phyloP scores from a whole-genome alignment of 805 yeast genomes.

The Wickerhamiella hasegawae region DNA sequence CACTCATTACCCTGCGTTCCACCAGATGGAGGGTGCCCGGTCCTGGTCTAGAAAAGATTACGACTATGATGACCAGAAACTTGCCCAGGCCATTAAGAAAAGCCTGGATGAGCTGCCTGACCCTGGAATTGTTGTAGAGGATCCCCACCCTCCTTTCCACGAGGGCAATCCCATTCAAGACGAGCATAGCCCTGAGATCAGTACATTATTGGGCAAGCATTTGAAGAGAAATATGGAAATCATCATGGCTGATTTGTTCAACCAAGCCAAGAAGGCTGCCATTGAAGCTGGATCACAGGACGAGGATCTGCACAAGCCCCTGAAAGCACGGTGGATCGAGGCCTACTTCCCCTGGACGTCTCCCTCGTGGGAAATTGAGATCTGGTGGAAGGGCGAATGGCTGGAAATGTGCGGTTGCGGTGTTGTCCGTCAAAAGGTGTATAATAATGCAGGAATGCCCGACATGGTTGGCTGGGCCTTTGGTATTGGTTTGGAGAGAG shows the following conservation, averaged over 20 bases:
- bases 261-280: slow-evolving; percentile 44
- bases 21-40: slow-evolving; percentile 94
- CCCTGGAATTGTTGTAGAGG: slow-evolving; percentile 60
- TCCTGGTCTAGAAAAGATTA: slow-evolving; percentile 48
- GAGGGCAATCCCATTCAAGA: slow-evolving; percentile 65
- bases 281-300: slow-evolving; percentile 41
- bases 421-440: slow-evolving; percentile 62
- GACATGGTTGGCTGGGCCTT: slow-evolving; percentile 86
- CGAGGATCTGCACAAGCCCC: slow-evolving; percentile 51
- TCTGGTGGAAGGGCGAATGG: slow-evolving; percentile 99
- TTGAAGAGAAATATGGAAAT: slow-evolving; percentile 76
- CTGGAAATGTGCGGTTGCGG: slow-evolving; percentile 96
- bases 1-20: slow-evolving; percentile 94
- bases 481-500: slow-evolving; percentile 86
- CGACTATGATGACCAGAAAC: slow-evolving; percentile 22
- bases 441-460: slow-evolving; percentile 50
- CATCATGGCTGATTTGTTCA: slow-evolving; percentile 68
- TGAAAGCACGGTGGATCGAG: slow-evolving; percentile 85
- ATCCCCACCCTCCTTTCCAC: slow-evolving; percentile 42
- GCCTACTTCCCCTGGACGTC: slow-evolving; percentile 97
- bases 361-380: slow-evolving; percentile 97
- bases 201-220: slow-evolving; percentile 54
- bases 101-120: slow-evolving; percentile 55
- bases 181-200: slow-evolving; percentile 55
- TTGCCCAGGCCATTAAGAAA: slow-evolving; percentile 30